Base-by-base conservation (phyloP, 1,139 yeast genomes). In the Scheffersomyces titani region DNA sequence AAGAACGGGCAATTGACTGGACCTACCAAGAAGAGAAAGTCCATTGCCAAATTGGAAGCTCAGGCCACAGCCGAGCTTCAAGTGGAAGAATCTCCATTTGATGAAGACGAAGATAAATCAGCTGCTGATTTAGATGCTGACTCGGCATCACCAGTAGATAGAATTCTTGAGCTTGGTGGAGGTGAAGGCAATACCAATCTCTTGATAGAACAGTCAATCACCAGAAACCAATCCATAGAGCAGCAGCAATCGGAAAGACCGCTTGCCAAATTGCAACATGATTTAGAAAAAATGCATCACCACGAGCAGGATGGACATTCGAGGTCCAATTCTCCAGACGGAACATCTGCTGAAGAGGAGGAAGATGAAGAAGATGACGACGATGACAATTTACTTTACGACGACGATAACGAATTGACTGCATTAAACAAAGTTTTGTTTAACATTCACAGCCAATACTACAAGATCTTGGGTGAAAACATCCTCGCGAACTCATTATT, bases 171-270 rank as follows among this genome's bases (percentile, higher is more conserved):
- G 57, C 62, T 83, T 36, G 83, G 80, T 5, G 84, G 82, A 5
- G 84, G 82, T 5, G 85, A 80, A 58, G 83, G 78, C 53, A 80
- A 80, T 59, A 67, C 80, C 2, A 72, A 72, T 54, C 68, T 82
- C 13, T 69, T 84, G 20, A 73, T 78, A 6, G 85, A 81, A 55
- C 88, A 84, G 64, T 84, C 86, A n/a, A 73, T 78, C 24, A 84
- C 86, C 19, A 75, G 90, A 57, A 79, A 82, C 30, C 84, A 81
- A 44, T 78, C 86, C 0, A 74, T 88, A 19, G 91, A 87, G 63
- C 87, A 85, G 55, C 92, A 84, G 73, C 91, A 82, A 69, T 83
- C 81, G 44, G 91, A 88, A 54, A 74, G 97, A 59, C 97, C 97
- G 0, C 75, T 92, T 60, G 97, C 97, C 0, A 89, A 88, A 62